A percentile compares a stretch with the other conserved stretches of the same genome.
Conservation (phyloP, 75 land plant species). For the Cryptomeria japonica region DNA sequence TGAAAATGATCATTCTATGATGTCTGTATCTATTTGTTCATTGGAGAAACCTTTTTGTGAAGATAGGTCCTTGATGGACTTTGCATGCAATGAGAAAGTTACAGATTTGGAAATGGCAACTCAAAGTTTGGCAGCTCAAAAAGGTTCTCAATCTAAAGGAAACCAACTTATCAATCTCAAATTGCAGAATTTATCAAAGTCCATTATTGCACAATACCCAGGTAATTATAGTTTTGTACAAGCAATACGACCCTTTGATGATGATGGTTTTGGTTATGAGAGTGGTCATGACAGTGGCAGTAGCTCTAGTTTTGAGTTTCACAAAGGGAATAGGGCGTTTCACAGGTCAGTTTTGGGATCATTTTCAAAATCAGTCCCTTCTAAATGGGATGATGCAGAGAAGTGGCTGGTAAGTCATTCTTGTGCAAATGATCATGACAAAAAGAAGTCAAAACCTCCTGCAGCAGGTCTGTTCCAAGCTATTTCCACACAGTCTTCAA, state of each 20-base stretch:
- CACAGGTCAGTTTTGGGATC: conserved; percentile 25
- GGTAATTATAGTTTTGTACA: conserved; percentile 10
- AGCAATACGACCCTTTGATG: conserved; percentile 20
- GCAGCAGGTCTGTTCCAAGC: neutral
- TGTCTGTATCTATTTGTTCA: neutral
- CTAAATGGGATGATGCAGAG: conserved; percentile 98
- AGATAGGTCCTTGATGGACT: neutral
- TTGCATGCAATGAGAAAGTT: neutral
- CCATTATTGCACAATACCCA: conserved; percentile 1
- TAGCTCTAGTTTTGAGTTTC: conserved; percentile 65
- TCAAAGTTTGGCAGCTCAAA: neutral
- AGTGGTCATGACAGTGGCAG: conserved; percentile 69
- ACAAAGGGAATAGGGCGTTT: conserved; percentile 41
- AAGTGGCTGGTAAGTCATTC: conserved; percentile 68
- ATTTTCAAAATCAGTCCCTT: conserved; percentile 60
- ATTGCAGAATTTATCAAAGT: conserved; percentile 4
- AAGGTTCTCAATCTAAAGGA: neutral
- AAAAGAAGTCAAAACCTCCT: conserved; percentile 10
- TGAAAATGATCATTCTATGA: neutral
- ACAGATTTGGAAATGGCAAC: neutral
- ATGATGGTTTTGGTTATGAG: conserved; percentile 44
- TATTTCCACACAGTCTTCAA: conserved; percentile 3
- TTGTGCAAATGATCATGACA: conserved; percentile 11
- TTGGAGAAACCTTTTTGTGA: neutral
- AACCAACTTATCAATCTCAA: neutral